Evolutionary conservation across 176 grass and related monocot species (phyloP), one percentile per base, ranked within the genome.

Genomic region (Bonia amplexicaulis): DNA sequence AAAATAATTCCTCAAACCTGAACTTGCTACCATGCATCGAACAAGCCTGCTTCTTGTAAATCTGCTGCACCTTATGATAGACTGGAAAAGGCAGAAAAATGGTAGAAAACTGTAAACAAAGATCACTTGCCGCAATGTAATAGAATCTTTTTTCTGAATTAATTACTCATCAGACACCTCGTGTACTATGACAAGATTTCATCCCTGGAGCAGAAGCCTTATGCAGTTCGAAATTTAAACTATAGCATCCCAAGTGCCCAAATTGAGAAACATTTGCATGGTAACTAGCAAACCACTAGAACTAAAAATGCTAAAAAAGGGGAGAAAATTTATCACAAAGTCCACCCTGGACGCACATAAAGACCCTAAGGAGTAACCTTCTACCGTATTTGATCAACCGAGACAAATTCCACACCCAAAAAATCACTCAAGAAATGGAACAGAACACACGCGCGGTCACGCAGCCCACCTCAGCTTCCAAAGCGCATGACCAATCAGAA

Each of bases 11-110:
- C 5, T 78, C 77, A 68, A 69, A 95, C 93, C 93, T 94, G 89
- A 92, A 81, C 91, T 90, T 69, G 91, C 89, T 37, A 85, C 86
- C 80, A 85, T 66, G 72, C 80, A 88, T 10, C 83, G 84, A 67
- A 90, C 80, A 49, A 83, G 12, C 80, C 64, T 78, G 77, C 78
- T 88, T 90, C 89, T 82, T 69, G 49, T 86, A 62, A 92, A 74
- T 85, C 84, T 81, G 80, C 73, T 77, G 60, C 71, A 90, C 57
- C 82, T 66, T 16, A 90, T 22, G 22, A 76, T 65, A 71, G 87
- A 77, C 93, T 94, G 82, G n/a, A 77, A 66, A 12, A 72, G 65
- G 74, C 12, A 77, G 17, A 69, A 74, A 74, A 89, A 73, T 27
- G 6, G 63, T 73, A 44, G 57, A 26, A 26, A 79, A 49, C 1